Percentiles rank a stretch among this genome's conserved stretches.
phyloP scores from a whole-genome alignment of 495 filamentous ascomycete genomes.

The Eremomyces bilateralis region DNA sequence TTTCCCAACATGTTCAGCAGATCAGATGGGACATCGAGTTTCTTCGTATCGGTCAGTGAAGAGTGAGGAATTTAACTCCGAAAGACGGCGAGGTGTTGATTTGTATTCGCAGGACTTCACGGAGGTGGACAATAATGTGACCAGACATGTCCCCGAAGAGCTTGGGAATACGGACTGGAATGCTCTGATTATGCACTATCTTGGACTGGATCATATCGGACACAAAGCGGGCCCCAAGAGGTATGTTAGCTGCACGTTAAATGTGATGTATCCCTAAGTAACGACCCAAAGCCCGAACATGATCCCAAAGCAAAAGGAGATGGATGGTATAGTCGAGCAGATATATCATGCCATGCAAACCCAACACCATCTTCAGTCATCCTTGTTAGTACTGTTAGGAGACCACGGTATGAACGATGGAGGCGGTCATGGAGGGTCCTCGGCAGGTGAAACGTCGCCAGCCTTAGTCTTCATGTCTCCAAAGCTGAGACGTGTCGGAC shows the following conservation, averaged over 20 bases:
- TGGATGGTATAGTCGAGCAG: constrained; percentile 61
- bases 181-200: constrained; percentile 81
- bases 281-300: constrained; percentile 48
- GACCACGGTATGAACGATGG: constrained; percentile 99
- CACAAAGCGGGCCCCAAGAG: constrained; percentile 75
- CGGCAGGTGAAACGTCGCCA: constrained; percentile 77
- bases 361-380: constrained; percentile 45
- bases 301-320: constrained; percentile 80
- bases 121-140: constrained; percentile 96
- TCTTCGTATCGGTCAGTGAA: constrained; percentile 84
- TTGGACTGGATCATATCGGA: constrained; percentile 92
- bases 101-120: constrained; percentile 56
- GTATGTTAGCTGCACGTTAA: background rate
- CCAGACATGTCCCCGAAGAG: constrained; percentile 62
- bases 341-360: constrained; percentile 58
- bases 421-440: constrained; percentile 89
- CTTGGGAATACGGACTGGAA: constrained; percentile 67
- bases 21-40: constrained; percentile 82
- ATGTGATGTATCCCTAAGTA: background rate
- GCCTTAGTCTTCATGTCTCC: constrained; percentile 85
- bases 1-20: constrained; percentile 76
- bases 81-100: constrained; percentile 1
- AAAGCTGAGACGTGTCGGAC: constrained; percentile 39
- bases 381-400: constrained; percentile 69
- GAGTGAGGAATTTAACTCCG: background rate